Evolutionary conservation across 768 basidiomycete genomes (phyloP).

Genomic region (Suillus bovinus): DNA sequence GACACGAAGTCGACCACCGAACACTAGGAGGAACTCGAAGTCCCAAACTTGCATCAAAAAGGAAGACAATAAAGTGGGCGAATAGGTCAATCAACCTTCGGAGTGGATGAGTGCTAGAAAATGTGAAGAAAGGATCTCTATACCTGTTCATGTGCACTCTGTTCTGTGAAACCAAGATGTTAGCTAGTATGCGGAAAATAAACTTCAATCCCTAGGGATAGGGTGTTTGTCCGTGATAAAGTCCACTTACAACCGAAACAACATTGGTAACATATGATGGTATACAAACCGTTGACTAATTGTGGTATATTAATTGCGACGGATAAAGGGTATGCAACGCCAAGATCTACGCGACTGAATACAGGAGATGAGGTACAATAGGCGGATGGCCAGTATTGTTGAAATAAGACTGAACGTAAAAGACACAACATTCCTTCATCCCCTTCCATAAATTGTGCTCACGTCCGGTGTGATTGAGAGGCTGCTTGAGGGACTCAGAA

Average conservation of each 20-base stretch:
- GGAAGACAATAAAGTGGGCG: background rate
- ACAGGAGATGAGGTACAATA: background rate
- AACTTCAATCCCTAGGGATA: background rate
- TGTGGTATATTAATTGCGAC: background rate
- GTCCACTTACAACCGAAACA: background rate
- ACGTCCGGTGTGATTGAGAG: background rate
- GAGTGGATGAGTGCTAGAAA: background rate
- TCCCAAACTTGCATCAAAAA: background rate
- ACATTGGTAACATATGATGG: background rate
- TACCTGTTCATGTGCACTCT: background rate
- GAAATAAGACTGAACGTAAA: background rate
- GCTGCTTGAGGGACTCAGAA: background rate
- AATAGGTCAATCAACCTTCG: background rate
- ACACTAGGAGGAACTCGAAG: background rate
- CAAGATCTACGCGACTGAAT: background rate
- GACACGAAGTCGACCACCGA: background rate
- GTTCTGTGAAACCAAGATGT: background rate
- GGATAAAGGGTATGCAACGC: no score
- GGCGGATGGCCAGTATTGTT: background rate
- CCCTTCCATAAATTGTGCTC: background rate
- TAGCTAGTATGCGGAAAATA: background rate
- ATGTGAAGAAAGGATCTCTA: background rate
- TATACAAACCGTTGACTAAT: background rate
- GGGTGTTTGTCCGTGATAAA: background rate
- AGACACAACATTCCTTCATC: background rate